Percentiles rank a stretch among this genome's conserved stretches.
phyloP scores from a whole-genome alignment of 257 asterid genomes.

The Solanum megistacrolobum region DNA sequence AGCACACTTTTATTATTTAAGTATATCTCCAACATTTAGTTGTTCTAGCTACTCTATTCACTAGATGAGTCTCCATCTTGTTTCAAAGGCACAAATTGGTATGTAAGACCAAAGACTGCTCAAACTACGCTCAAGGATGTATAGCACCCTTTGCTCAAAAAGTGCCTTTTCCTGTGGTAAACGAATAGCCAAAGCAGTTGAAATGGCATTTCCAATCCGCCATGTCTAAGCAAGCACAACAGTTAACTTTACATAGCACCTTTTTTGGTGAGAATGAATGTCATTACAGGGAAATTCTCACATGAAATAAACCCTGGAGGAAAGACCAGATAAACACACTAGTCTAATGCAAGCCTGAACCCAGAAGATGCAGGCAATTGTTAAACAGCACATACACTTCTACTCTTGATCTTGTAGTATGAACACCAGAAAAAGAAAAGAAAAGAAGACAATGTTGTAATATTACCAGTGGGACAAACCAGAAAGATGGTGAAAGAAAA shows the following conservation, averaged over 20 bases:
- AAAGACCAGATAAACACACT: neutral
- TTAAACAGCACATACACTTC: neutral
- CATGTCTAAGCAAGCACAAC: neutral
- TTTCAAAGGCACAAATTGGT: neutral
- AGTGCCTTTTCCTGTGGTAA: neutral
- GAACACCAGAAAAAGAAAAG: neutral
- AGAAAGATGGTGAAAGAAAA: neutral
- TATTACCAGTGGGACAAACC: neutral
- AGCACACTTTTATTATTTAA: neutral
- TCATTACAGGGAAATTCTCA: neutral
- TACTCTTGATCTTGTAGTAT: neutral
- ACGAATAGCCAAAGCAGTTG: neutral
- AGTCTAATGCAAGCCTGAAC: neutral
- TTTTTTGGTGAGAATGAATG: neutral
- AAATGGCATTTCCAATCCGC: neutral
- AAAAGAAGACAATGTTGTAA: neutral
- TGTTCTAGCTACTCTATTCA: neutral
- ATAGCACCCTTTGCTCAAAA: neutral
- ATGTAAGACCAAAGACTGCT: neutral
- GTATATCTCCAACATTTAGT: neutral
- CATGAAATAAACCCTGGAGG: neutral
- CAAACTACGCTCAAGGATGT: neutral
- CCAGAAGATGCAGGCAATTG: slow-evolving; percentile 1
- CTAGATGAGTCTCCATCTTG: neutral
- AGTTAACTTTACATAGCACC: neutral